These are phyloP conservation scores for Phytophthora agathidicida DNA, from an alignment of 352 stramenopile species.

Conservation along the genomic window DNA sequence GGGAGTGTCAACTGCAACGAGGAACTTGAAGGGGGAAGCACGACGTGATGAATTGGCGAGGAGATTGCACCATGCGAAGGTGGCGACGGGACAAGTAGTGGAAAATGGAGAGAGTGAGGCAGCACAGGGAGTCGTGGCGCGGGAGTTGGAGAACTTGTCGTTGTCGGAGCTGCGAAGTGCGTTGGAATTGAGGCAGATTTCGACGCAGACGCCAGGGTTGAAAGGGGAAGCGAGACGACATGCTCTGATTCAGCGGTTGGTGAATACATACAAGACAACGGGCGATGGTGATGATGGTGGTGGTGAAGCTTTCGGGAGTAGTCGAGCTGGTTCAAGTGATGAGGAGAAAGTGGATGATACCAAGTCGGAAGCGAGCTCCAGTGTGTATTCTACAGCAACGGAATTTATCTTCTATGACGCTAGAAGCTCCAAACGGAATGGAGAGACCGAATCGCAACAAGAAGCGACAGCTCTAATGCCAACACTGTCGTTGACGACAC, in stretches of 20 bases:
- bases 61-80: slow-evolving; percentile 22
- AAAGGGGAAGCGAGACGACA: slow-evolving; percentile 53
- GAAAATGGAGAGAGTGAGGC: not conserved
- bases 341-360: slow-evolving; percentile 26
- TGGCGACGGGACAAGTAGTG: not conserved
- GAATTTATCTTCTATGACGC: slow-evolving; percentile 58
- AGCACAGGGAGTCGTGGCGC: not conserved
- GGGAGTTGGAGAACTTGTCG: slow-evolving; percentile 11
- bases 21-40: slow-evolving; percentile 38
- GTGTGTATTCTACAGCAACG: slow-evolving; percentile 42
- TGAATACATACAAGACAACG: slow-evolving; percentile 25
- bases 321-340: slow-evolving; percentile 2
- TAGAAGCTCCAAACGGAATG: not conserved
- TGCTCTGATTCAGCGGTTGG: slow-evolving; percentile 47
- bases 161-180: slow-evolving; percentile 43
- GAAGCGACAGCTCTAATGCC: slow-evolving; percentile 11
- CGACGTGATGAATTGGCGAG: slow-evolving; percentile 37
- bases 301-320: not conserved
- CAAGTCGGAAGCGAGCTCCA: slow-evolving; percentile 37
- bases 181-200: slow-evolving; percentile 37
- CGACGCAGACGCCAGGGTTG: slow-evolving; percentile 48
- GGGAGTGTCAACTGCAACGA: slow-evolving; percentile 43
- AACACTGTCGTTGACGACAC: slow-evolving; percentile 6
- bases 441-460: not conserved
- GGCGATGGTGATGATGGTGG: not conserved